Evolutionary conservation across 805 yeast genomes (phyloP).

Genomic region (Pichia exigua): DNA sequence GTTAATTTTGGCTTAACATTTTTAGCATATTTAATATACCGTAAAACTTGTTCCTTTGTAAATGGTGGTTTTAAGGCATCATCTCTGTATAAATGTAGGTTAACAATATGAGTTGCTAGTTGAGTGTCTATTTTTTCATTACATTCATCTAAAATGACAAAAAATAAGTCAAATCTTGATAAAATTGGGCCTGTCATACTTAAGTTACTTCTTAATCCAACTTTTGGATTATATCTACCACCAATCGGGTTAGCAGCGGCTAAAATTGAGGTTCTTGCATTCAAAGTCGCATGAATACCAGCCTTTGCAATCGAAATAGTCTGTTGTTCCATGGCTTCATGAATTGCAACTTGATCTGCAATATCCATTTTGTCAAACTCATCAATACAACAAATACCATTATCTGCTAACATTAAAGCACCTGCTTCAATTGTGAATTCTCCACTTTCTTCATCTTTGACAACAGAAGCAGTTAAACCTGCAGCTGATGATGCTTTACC

Average conservation of each 20-base stretch:
- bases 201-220: constrained; percentile 76
- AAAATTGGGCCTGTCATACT: constrained; percentile 97
- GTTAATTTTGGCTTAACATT: constrained; percentile 89
- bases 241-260: constrained; percentile 99
- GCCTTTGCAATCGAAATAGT: constrained; percentile 98
- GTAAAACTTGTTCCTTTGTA: constrained; percentile 75
- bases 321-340: constrained; percentile 99
- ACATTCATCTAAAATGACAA: constrained; percentile 90
- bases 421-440: constrained; percentile 98
- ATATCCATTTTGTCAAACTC: constrained; percentile 98
- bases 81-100: constrained; percentile 84
- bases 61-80: constrained; percentile 86
- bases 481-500: constrained; percentile 99
- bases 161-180: constrained; percentile 95
- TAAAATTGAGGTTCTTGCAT: constrained; percentile 90
- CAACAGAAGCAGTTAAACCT: constrained; percentile 96
- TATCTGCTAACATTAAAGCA: constrained; percentile 96
- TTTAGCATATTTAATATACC: constrained; percentile 86
- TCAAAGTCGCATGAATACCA: constrained; percentile 95
- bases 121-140: constrained; percentile 86
- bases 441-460: constrained; percentile 93
- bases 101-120: constrained; percentile 87
- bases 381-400: constrained; percentile 97
- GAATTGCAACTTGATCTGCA: constrained; percentile 94
- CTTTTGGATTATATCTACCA: constrained; percentile 89